A percentile compares a stretch with the other conserved stretches of the same genome.
phyloP scores from a whole-genome alignment of 441 rosid species.

The Geranium incanum region DNA sequence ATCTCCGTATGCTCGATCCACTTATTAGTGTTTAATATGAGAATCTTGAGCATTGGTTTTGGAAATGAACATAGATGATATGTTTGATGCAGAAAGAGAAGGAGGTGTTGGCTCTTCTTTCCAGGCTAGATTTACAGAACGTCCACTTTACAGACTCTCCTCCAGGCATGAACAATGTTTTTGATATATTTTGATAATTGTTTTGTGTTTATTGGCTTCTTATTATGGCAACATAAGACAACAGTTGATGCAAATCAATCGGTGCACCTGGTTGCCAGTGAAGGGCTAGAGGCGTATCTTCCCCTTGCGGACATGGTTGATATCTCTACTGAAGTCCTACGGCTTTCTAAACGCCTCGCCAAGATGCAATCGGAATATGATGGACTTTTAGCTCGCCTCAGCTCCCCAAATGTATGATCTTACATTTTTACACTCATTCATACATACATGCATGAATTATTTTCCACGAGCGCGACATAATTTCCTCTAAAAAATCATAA shows the following conservation, averaged over 20 bases:
- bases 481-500: not conserved
- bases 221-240: slow-evolving; percentile 15
- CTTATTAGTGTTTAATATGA: not conserved
- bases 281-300: slow-evolving; percentile 92
- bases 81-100: slow-evolving; percentile 59
- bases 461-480: not conserved
- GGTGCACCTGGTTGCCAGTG: slow-evolving; percentile 87
- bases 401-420: slow-evolving; percentile 58
- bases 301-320: slow-evolving; percentile 91
- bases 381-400: slow-evolving; percentile 61
- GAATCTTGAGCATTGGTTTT: slow-evolving; percentile 1
- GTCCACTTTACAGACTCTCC: slow-evolving; percentile 55
- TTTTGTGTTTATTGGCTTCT: not conserved
- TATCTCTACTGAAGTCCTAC: slow-evolving; percentile 76
- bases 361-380: slow-evolving; percentile 84
- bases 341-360: slow-evolving; percentile 76
- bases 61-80: slow-evolving; percentile 3
- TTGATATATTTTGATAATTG: not conserved
- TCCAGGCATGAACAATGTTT: slow-evolving; percentile 40
- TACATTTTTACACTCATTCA: slow-evolving; percentile 7
- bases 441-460: not conserved
- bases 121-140: slow-evolving; percentile 64
- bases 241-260: slow-evolving; percentile 72
- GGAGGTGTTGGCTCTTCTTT: slow-evolving; percentile 75
- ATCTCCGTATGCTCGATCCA: slow-evolving; percentile 55